Evolutionary conservation across 2,329 filamentous ascomycete genomes (phyloP).

Genomic region (Leptographium galeiforme): DNA sequence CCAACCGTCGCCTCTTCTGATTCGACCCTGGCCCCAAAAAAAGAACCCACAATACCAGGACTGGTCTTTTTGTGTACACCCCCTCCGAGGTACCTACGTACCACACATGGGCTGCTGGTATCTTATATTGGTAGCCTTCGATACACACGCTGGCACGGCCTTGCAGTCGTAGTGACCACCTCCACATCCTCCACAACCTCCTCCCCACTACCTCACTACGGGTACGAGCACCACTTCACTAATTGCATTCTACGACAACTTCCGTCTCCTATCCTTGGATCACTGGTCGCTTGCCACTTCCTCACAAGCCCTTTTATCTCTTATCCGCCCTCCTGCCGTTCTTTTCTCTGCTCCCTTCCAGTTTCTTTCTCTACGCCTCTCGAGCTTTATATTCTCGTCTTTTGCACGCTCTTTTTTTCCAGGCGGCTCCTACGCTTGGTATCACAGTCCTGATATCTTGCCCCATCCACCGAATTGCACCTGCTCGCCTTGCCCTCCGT

Average conservation of each 20-base stretch:
- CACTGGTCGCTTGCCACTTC: not conserved
- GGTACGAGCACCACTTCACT: not conserved
- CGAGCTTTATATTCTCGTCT: not conserved
- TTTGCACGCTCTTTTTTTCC: not conserved
- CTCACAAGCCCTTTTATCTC: not conserved
- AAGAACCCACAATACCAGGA: not conserved
- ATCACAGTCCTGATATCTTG: no score
- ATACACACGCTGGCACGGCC: not conserved
- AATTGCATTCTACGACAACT: not conserved
- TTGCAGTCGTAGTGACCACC: not conserved
- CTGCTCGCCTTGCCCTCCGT: not conserved
- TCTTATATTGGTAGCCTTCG: conserved; percentile 1
- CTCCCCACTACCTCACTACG: not conserved
- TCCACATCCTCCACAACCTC: conserved; percentile 1
- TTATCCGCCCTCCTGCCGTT: not conserved
- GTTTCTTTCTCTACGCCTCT: not conserved
- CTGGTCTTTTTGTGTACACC: not conserved
- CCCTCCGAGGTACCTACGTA: not conserved
- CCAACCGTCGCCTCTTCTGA: not conserved
- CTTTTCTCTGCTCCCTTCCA: not conserved
- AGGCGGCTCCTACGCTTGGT: not conserved
- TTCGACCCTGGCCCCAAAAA: not conserved
- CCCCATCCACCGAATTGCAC: not conserved
- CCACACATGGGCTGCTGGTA: not conserved
- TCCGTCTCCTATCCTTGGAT: not conserved